Evolutionary conservation across 768 basidiomycete genomes (phyloP), one percentile per base, ranked within the genome.

Genomic region (Melanogaster broomeanus): DNA sequence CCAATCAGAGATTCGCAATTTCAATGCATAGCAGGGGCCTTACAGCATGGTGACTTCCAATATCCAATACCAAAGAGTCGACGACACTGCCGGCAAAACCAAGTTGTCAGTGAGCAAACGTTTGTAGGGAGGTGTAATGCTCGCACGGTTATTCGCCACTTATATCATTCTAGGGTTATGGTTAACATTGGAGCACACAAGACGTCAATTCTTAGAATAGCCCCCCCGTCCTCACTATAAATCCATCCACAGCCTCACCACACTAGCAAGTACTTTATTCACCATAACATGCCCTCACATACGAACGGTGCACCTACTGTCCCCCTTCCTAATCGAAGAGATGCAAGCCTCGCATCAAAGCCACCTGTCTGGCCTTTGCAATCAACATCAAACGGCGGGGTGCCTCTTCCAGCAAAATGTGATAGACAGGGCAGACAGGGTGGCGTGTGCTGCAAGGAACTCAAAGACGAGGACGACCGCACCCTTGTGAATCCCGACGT

Each of bases 381-480:
- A 19, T 58, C 75, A n/a, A n/a, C n/a, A 8, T 66, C 81, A 5
- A 69, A 64, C 11, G 55, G 72, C 3, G 69, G 71, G 2, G 69
- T 77, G 0, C 80, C 86, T 1, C 70, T 82, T 3, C 70, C 74
- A 6, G 72, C 80, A 19, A 83, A 84, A 63, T 91, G 89, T 62
- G 77, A 78, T 15, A 71, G 78, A 54, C 71, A 80, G 48, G 69
- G 72, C 28, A 76, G 78, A 28, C 72, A 72, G 40, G 81, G 79
- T 45, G 89, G 87, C 8, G 70, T 93, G 4, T 96, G 94, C 72
- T 97, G 93, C 75, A 88, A 91, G 61, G 90, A 94, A 48, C 82
- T 96, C 52, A 91, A 84, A 63, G 82, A 74, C 45, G 81, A 85
- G 12, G 90, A 93, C 42, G 85, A 93, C 52, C 80, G 93, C 22